These are phyloP conservation scores for Hortiboletus flavorubellus DNA, from an alignment of 768 basidiomycete species.

Conservation along the genomic window DNA sequence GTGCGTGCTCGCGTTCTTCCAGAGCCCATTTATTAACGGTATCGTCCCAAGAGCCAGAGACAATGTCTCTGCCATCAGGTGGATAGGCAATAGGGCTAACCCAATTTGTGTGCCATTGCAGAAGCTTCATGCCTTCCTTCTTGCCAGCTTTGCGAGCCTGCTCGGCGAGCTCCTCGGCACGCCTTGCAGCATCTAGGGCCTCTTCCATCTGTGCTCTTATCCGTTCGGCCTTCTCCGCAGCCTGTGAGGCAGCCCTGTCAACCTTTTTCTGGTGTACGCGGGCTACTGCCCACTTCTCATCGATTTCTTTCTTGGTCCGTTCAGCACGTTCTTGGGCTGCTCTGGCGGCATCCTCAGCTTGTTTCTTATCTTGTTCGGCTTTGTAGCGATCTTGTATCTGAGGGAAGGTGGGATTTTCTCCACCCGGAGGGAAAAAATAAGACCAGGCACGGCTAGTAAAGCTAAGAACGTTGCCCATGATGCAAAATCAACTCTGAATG, in stretches of 20 bases:
- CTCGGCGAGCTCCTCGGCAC: slow-evolving; percentile 3
- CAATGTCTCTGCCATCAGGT: no score
- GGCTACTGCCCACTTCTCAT: slow-evolving; percentile 7
- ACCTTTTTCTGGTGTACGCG: slow-evolving; percentile 5
- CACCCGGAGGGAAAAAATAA: not conserved
- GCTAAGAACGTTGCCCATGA: slow-evolving; percentile 6
- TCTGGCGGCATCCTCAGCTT: slow-evolving; percentile 2
- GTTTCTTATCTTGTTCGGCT: slow-evolving; percentile 3
- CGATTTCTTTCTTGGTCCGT: not conserved
- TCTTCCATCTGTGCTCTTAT: slow-evolving; percentile 12
- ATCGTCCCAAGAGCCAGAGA: no score
- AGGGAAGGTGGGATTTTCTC: slow-evolving; percentile 11
- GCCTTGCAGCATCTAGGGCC: not conserved
- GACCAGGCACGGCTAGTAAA: not conserved
- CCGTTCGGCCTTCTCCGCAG: slow-evolving; percentile 4
- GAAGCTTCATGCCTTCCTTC: slow-evolving; percentile 2
- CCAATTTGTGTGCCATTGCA: no score
- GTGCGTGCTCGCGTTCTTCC: slow-evolving; percentile 3
- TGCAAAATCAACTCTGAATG: not conserved
- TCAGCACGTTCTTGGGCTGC: not conserved
- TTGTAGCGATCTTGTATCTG: slow-evolving; percentile 1
- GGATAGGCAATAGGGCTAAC: no score
- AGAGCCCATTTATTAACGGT: no score
- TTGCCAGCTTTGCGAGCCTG: not conserved
- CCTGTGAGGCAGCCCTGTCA: not conserved